Base-by-base conservation (phyloP, 441 rosid species). In the Omphalea diandra region DNA sequence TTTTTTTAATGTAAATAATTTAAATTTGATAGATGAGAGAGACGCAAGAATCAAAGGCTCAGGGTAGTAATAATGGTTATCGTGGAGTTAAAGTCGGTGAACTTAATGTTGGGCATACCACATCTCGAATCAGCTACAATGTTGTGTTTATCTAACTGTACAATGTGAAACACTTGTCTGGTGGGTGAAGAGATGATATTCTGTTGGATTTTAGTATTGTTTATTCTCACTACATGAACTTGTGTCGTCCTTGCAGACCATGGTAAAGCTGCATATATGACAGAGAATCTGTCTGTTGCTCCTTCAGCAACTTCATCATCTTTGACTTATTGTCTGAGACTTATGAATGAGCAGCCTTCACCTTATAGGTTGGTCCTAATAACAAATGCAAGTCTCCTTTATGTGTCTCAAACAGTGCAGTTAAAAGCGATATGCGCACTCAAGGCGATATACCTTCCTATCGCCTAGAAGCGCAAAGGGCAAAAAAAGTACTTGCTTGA, bases 1-100 rank as follows among this genome's bases (percentile, higher is more conserved):
- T 61, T 14, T 11, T 24, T 62, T 60, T 12, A 46, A n/a, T n/a
- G n/a, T n/a, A n/a, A n/a, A n/a, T n/a, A n/a, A n/a, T n/a, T n/a
- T n/a, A n/a, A n/a, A n/a, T n/a, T n/a, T n/a, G n/a, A 33, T 44
- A 82, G 87, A 67, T 77, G 81, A 86, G 79, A 68, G 86, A 82
- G 70, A 73, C 77, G 0, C 85, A 79, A 59, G 85, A 84, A 65
- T 67, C 65, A n/a, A 79, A 68, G 63, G 44, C 65, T 43, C 72
- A 73, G 61, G 50, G 65, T 44, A 76, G 67, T 65, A 53, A 41
- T 41, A 61, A 38, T 60, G 61, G 78, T 44, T 69, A 38, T 78
- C 50, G 49, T 11, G 75, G 74, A 49, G 81, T 41, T 67, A 69
- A 72, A 69, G 75, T 52, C 65, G 79, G 67, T n/a, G 88, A 82